These are phyloP conservation scores for Rhizopogon vinicolor DNA, from an alignment of 768 basidiomycete species.

Conservation along the genomic window DNA sequence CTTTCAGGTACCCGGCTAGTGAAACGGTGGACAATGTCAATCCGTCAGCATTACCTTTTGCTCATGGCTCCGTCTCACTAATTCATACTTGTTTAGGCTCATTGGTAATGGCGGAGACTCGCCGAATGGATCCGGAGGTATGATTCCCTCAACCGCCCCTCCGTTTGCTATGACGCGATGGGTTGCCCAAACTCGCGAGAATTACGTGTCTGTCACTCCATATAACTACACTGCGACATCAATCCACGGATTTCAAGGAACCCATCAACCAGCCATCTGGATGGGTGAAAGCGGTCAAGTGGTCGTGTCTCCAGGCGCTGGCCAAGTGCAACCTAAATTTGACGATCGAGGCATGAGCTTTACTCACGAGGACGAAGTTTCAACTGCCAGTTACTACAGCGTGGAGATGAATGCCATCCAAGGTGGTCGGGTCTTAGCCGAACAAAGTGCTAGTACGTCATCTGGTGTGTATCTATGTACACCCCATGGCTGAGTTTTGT, in stretches of 20 bases:
- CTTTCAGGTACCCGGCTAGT: constrained; percentile 26
- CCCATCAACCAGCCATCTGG: constrained; percentile 85
- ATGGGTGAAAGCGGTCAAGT: constrained; percentile 78
- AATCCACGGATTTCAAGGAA: constrained; percentile 75
- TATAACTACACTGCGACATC: constrained; percentile 58
- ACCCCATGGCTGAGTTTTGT: neutral
- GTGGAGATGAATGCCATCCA: constrained; percentile 51
- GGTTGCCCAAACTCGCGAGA: constrained; percentile 76
- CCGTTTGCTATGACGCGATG: constrained; percentile 87
- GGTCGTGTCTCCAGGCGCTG: constrained; percentile 54
- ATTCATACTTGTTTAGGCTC: constrained; percentile 28
- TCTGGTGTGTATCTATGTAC: neutral
- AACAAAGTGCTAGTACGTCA: constrained; percentile 59
- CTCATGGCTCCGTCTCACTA: neutral
- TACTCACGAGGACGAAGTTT: constrained; percentile 47
- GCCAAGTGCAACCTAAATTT: constrained; percentile 47
- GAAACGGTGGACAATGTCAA: constrained; percentile 42
- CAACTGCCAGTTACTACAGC: constrained; percentile 50
- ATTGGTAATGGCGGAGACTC: constrained; percentile 73
- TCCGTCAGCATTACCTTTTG: constrained; percentile 29
- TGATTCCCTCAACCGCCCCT: constrained; percentile 73
- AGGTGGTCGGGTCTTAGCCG: constrained; percentile 47
- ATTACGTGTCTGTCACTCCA: constrained; percentile 70
- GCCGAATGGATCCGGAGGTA: constrained; percentile 69
- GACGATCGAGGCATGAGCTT: constrained; percentile 55